Conservation (phyloP, 1,284 basidiomycete genomes). For the Anthracocystis panici-leucophaei region DNA sequence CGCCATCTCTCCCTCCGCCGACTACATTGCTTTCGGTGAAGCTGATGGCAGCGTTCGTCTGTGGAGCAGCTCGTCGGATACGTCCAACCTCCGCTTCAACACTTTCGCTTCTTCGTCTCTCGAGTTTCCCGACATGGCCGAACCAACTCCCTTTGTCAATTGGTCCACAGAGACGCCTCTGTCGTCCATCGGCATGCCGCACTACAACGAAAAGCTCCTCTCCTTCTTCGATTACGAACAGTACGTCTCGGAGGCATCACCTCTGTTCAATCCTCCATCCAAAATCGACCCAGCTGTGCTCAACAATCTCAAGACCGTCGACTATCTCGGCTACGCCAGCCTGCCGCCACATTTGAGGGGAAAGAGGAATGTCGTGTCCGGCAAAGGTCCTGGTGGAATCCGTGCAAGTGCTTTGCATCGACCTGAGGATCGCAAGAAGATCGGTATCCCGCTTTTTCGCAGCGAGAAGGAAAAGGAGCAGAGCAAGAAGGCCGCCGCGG, state of each 20-base stretch:
- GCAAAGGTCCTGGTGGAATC: constrained; percentile 58
- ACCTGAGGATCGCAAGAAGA: constrained; percentile 62
- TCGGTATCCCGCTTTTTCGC: constrained; percentile 78
- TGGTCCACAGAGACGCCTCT: constrained; percentile 90
- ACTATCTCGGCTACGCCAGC: constrained; percentile 86
- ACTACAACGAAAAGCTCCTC: constrained; percentile 82
- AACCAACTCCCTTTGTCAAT: constrained; percentile 77
- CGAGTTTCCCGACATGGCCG: constrained; percentile 84
- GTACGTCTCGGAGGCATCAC: constrained; percentile 68
- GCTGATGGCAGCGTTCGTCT: constrained; percentile 87
- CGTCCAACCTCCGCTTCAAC: constrained; percentile 78
- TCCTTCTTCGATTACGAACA: constrained; percentile 77
- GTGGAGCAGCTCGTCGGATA: constrained; percentile 75
- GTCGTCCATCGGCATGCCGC: constrained; percentile 88
- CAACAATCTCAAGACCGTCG: constrained; percentile 83
- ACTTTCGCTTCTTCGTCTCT: constrained; percentile 85
- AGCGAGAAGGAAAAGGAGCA: constrained; percentile 77
- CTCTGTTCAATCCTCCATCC: constrained; percentile 75
- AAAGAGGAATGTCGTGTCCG: constrained; percentile 80
- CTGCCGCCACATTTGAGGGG: constrained; percentile 86
- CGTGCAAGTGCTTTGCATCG: constrained; percentile 49
- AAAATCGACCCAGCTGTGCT: constrained; percentile 84
- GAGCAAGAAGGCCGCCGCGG: constrained; percentile 60
- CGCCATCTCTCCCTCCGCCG: constrained; percentile 85
- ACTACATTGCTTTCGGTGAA: constrained; percentile 92